Percentiles rank a stretch among this genome's conserved stretches.
Conservation (phyloP, 176 grass and related monocot genomes). For the Carex scoparia region DNA sequence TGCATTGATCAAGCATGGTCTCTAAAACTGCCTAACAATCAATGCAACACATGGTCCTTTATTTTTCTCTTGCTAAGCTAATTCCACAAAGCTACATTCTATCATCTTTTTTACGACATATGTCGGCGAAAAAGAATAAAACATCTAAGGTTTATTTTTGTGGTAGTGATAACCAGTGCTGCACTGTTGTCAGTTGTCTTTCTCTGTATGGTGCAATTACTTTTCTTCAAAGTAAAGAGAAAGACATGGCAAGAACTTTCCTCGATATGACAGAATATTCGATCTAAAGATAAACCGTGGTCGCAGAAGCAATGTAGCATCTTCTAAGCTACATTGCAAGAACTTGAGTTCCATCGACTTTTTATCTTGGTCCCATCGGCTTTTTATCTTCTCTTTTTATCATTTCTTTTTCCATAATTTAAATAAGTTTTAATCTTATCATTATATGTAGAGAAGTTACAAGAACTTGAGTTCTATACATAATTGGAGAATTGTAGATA, state of each 20-base stretch:
- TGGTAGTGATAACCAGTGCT: background rate
- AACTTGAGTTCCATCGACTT: background rate
- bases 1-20: background rate
- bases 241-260: constrained; percentile 4
- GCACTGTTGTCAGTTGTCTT: background rate
- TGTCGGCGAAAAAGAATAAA: background rate
- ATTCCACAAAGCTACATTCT: background rate
- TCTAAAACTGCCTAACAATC: background rate
- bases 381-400: constrained; percentile 15
- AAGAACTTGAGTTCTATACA: background rate
- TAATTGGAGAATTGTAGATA: background rate
- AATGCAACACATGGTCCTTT: background rate
- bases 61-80: background rate
- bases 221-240: constrained; percentile 8
- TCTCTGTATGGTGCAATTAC: background rate
- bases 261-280: constrained; percentile 27
- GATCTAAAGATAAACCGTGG: background rate
- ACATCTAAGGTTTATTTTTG: background rate
- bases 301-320: background rate
- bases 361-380: background rate
- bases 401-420: background rate
- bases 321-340: background rate
- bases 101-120: background rate
- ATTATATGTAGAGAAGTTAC: background rate
- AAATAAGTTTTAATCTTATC: background rate